Base-by-base conservation (phyloP, 2,329 filamentous ascomycete species). In the Pseudogymnoascus sp. region DNA sequence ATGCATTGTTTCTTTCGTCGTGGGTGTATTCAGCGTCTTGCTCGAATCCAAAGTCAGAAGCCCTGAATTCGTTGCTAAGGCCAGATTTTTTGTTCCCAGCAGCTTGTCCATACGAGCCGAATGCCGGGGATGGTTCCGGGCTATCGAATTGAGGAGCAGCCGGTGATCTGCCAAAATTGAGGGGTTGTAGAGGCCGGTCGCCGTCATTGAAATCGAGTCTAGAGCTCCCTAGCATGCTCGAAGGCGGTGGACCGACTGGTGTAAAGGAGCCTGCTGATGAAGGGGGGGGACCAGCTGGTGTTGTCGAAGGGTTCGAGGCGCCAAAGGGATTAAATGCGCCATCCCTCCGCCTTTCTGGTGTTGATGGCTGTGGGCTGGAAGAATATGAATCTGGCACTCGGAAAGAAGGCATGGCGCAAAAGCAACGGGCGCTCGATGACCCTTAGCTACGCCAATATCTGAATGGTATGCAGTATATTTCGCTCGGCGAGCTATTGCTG, bases 281-380 rank as follows among this genome's bases (percentile, higher is more conserved):
- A 26, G 82, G 82, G 1, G 83, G 83, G 64, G 77, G 78, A 41
- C 82, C 83, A 56, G 81, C 81, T 61, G 84, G 84, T 14, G 84
- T 86, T 19, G 82, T 84, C 5, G 84, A 85, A 50, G 80, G 76
- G 41, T 75, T 73, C 41, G 70, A 68, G 41, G 64, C 65, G 31
- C 67, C 70, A 63, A 73, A 74, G 41, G 63, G 66, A 64, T 68
- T 69, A 26, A 59, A 59, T 50, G 68, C 67, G 28, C 65, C 66
- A 62, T 66, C 67, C 68, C 70, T 68, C 56, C 66, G 67, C 26
- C 68, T 69, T 46, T 71, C 70, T 65, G 75, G 75, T 61, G 75
- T 76, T 59, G 74, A 74, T 12, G 73, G 73, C 59, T 64, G 64
- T n/a, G 70, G 72, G 61, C 70, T 73, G 12, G 70, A 71, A 24